Percentiles rank a stretch among this genome's conserved stretches.
Conservation (phyloP, 2,329 filamentous ascomycete genomes). For the Clarireedia hainanense region DNA sequence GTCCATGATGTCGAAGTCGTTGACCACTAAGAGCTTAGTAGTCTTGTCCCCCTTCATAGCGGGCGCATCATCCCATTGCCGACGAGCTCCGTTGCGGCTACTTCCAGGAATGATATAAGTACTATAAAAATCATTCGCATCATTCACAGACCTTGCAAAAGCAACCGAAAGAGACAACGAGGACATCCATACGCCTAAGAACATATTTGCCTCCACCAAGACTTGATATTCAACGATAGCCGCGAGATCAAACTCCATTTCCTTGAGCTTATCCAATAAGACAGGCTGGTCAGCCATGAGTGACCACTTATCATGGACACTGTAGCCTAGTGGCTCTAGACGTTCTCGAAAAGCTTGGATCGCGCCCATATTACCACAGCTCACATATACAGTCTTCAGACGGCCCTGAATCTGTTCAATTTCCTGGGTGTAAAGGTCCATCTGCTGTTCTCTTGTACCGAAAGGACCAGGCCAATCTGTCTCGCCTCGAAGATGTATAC, state of each 20-base stretch:
- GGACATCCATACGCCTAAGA: conserved; percentile 18
- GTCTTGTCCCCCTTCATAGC: conserved; percentile 15
- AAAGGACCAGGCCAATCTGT: conserved; percentile 18
- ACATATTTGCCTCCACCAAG: conserved; percentile 15
- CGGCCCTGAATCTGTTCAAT: conserved; percentile 6
- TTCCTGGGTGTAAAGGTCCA: conserved; percentile 14
- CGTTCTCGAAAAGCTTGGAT: conserved; percentile 15
- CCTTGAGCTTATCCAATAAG: conserved; percentile 1
- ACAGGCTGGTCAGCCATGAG: neutral
- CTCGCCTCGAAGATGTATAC: conserved; percentile 21
- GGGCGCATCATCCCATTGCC: conserved; percentile 3
- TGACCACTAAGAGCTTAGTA: conserved; percentile 21
- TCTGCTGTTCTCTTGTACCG: conserved; percentile 13
- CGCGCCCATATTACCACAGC: conserved; percentile 16
- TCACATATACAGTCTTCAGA: conserved; percentile 17
- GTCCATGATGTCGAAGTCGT: conserved; percentile 19
- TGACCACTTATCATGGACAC: conserved; percentile 17
- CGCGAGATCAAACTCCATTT: conserved; percentile 16
- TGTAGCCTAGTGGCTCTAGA: conserved; percentile 13
- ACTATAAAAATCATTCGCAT: conserved; percentile 14
- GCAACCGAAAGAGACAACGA: conserved; percentile 19
- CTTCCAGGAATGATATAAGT: conserved; percentile 17
- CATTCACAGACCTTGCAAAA: conserved; percentile 16
- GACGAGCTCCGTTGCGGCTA: neutral
- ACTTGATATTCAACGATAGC: conserved; percentile 20